Percentiles rank a stretch among this genome's conserved stretches.
Evolutionary conservation across 495 filamentous ascomycete species (phyloP).

Genomic region (Aspergillus baeticus): DNA sequence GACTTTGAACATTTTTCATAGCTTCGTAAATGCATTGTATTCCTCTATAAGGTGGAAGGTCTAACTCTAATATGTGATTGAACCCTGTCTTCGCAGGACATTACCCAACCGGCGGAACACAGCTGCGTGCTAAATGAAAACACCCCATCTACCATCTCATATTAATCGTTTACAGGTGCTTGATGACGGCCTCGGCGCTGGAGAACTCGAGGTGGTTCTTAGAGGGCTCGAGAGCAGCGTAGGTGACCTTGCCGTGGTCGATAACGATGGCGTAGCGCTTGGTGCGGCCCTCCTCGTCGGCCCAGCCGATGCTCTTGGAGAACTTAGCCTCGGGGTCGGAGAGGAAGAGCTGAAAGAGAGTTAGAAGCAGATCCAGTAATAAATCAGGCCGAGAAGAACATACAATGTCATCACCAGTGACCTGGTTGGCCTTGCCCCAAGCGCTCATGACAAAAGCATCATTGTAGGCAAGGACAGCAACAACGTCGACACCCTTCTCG

Average conservation of each 20-base stretch:
- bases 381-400: conserved; percentile 20
- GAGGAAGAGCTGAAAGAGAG: conserved; percentile 71
- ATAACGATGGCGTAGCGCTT: conserved; percentile 81
- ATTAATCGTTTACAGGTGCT: conserved; percentile 54
- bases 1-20: conserved; percentile 22
- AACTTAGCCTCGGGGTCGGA: conserved; percentile 75
- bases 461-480: conserved; percentile 85
- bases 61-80: conserved; percentile 18
- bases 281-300: conserved; percentile 67
- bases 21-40: conserved; percentile 28
- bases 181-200: conserved; percentile 67
- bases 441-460: conserved; percentile 92
- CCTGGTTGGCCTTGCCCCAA: conserved; percentile 90
- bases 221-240: conserved; percentile 76
- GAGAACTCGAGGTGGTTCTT: conserved; percentile 70
- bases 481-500: conserved; percentile 81
- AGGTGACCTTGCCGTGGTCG: conserved; percentile 86
- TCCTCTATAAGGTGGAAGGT: conserved; percentile 20
- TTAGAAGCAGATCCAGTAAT: conserved; percentile 2
- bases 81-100: conserved; percentile 17
- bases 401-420: conserved; percentile 78
- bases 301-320: conserved; percentile 82
- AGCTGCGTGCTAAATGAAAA: conserved; percentile 17
- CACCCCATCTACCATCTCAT: conserved; percentile 11
- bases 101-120: conserved; percentile 18